phyloP scores from a whole-genome alignment of 2,329 filamentous ascomycete genomes.

The Periglandula ipomoeae region DNA sequence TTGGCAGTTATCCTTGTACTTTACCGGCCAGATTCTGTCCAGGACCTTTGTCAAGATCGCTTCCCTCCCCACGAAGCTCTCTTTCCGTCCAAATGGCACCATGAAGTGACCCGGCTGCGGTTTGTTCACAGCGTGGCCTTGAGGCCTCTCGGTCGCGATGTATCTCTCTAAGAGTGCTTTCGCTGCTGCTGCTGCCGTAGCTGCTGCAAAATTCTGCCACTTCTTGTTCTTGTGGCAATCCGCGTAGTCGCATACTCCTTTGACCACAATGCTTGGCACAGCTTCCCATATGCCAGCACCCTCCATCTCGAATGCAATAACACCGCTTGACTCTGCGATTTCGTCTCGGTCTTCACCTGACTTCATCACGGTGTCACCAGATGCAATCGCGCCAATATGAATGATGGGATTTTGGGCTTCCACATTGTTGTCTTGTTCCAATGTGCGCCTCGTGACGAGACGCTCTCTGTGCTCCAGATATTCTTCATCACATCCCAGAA shows the following conservation, averaged over 20 bases:
- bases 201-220: slow-evolving; percentile 29
- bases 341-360: slow-evolving; percentile 23
- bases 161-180: slow-evolving; percentile 9
- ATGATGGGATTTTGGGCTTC: slow-evolving; percentile 11
- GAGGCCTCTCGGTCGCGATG: neutral
- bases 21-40: neutral
- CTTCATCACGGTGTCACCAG: slow-evolving; percentile 31
- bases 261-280: slow-evolving; percentile 26
- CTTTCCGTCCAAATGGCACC: neutral
- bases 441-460: slow-evolving; percentile 6
- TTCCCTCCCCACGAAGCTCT: neutral
- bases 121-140: neutral
- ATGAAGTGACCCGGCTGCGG: neutral
- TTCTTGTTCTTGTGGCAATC: slow-evolving; percentile 29
- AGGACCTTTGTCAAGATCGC: neutral
- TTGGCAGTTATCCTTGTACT: neutral
- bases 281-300: slow-evolving; percentile 21
- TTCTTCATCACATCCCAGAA: slow-evolving; percentile 7
- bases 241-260: slow-evolving; percentile 30
- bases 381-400: slow-evolving; percentile 29
- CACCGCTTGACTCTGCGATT: slow-evolving; percentile 15
- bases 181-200: slow-evolving; percentile 20
- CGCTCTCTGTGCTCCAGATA: slow-evolving; percentile 22
- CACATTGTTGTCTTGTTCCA: slow-evolving; percentile 11
- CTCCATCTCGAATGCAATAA: slow-evolving; percentile 28